phyloP scores from a whole-genome alignment of 2,329 filamentous ascomycete species.

The Aspergillus unguis region DNA sequence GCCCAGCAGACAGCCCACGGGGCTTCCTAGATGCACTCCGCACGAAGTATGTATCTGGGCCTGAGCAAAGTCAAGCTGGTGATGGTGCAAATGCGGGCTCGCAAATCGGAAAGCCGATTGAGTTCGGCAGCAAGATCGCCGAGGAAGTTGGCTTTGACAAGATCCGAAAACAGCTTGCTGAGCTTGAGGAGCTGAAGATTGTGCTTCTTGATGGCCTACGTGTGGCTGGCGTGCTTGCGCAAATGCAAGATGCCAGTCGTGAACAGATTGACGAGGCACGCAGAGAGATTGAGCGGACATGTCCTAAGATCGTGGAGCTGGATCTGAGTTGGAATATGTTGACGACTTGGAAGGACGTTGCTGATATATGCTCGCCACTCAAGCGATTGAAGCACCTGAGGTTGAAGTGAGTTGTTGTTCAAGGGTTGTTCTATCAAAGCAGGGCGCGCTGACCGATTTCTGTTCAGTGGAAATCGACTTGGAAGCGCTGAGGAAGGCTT shows the following conservation, averaged over 20 bases:
- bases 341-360: slow-evolving; percentile 62
- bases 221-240: slow-evolving; percentile 46
- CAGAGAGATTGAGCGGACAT: slow-evolving; percentile 53
- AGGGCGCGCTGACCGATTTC: slow-evolving; percentile 15
- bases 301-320: slow-evolving; percentile 64
- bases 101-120: slow-evolving; percentile 53
- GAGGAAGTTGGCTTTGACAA: slow-evolving; percentile 96
- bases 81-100: slow-evolving; percentile 1
- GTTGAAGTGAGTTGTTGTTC: slow-evolving; percentile 60
- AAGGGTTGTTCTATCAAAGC: neutral
- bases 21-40: slow-evolving; percentile 77
- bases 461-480: slow-evolving; percentile 67
- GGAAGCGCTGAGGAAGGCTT: slow-evolving; percentile 38
- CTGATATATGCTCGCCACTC: slow-evolving; percentile 68
- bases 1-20: slow-evolving; percentile 63
- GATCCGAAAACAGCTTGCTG: slow-evolving; percentile 72
- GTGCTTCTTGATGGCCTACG: slow-evolving; percentile 77
- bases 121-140: slow-evolving; percentile 76
- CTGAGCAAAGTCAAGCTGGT: slow-evolving; percentile 32
- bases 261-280: slow-evolving; percentile 27
- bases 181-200: slow-evolving; percentile 72
- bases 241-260: slow-evolving; percentile 16
- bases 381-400: slow-evolving; percentile 63
- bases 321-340: slow-evolving; percentile 85
- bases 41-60: slow-evolving; percentile 75